phyloP scores from a whole-genome alignment of 345 rosid genomes.

The Ceriops zippeliana region DNA sequence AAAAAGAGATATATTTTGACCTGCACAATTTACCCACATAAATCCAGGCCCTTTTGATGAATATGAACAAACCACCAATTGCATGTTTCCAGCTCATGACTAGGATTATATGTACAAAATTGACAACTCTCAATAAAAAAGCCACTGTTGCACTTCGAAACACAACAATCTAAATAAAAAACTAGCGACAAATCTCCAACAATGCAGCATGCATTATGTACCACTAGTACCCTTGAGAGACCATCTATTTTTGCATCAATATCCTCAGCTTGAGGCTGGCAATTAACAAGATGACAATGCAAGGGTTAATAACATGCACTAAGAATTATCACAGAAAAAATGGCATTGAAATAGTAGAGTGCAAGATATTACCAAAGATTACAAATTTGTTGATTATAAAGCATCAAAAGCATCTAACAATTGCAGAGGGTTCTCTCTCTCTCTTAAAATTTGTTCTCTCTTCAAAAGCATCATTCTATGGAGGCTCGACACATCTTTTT shows the following conservation, averaged over 20 bases:
- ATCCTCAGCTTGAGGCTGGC: slow-evolving; percentile 60
- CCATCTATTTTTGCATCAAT: slow-evolving; percentile 57
- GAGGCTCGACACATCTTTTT: too few relatives aligned
- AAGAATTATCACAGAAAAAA: neutral
- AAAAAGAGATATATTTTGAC: neutral
- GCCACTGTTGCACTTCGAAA: too few relatives aligned
- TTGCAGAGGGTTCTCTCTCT: neutral
- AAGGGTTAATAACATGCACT: slow-evolving; percentile 10
- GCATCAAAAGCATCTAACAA: neutral
- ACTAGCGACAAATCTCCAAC: neutral
- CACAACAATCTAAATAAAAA: too few relatives aligned
- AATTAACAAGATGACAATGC: slow-evolving; percentile 10
- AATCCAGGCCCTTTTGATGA: neutral
- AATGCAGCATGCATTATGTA: slow-evolving; percentile 31
- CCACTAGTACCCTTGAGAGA: slow-evolving; percentile 74
- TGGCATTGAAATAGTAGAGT: neutral
- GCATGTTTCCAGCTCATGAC: neutral
- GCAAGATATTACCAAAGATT: neutral
- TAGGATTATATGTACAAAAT: neutral
- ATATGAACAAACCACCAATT: neutral
- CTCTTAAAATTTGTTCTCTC: too few relatives aligned
- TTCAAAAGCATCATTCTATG: too few relatives aligned
- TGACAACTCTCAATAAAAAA: neutral
- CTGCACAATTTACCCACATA: neutral
- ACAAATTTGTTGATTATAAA: neutral